A percentile compares a stretch with the other conserved stretches of the same genome.
Evolutionary conservation across 306 rosid genomes (phyloP).

Genomic region (Erythrophleum fordii): DNA sequence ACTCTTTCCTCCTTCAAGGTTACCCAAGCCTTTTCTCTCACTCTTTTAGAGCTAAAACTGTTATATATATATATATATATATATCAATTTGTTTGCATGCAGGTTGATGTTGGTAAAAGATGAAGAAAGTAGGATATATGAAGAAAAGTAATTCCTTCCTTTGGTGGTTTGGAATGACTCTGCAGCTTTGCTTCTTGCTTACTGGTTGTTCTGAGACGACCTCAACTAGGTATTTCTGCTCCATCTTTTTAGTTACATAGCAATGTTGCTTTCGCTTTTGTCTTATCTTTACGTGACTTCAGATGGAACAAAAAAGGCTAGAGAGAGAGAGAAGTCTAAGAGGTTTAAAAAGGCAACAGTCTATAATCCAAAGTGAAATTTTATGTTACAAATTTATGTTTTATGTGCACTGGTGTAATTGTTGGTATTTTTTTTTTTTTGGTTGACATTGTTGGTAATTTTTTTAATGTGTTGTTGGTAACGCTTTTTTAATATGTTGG

Average conservation of each 20-base stretch:
- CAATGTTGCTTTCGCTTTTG: background rate
- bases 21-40: background rate
- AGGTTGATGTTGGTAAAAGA: conserved; percentile 28
- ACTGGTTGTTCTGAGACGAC: conserved; percentile 31
- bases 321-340: background rate
- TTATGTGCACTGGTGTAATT: background rate
- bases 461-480: background rate
- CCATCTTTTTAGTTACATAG: background rate
- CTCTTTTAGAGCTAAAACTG: background rate
- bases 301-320: background rate
- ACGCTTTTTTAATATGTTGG: too few relatives aligned
- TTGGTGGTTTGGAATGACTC: conserved; percentile 33
- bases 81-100: conserved; percentile 24
- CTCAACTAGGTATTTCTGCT: conserved; percentile 47
- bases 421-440: background rate
- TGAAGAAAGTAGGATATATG: conserved; percentile 27
- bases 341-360: background rate
- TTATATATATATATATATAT: too few relatives aligned
- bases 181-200: conserved; percentile 35
- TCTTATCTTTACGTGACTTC: conserved; percentile 5
- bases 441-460: background rate
- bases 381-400: too few relatives aligned
- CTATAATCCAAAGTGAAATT: background rate
- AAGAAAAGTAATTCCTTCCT: background rate
- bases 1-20: background rate